Evolutionary conservation across 495 filamentous ascomycete genomes (phyloP).

Genomic region (Viridothelium virens): DNA sequence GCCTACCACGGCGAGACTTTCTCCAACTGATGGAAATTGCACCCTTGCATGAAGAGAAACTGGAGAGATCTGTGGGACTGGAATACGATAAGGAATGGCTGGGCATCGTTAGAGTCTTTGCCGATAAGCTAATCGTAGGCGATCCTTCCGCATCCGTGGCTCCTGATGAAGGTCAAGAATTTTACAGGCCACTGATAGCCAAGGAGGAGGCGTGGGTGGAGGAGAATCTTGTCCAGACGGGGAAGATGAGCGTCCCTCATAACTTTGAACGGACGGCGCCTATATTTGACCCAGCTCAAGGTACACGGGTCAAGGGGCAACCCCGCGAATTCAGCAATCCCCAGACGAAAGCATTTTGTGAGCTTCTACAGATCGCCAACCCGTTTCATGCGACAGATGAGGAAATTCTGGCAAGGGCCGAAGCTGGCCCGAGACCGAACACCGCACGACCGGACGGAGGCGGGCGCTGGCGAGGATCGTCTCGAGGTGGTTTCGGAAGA

Average conservation of each 20-base stretch:
- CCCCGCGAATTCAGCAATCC: slow-evolving; percentile 74
- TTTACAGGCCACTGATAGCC: slow-evolving; percentile 57
- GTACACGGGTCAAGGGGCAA: slow-evolving; percentile 34
- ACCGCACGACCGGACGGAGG: neutral
- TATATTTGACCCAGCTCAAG: slow-evolving; percentile 44
- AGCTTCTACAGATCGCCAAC: slow-evolving; percentile 67
- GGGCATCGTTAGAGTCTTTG: slow-evolving; percentile 78
- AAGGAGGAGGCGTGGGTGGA: slow-evolving; percentile 67
- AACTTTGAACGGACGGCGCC: slow-evolving; percentile 76
- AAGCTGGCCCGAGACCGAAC: slow-evolving; percentile 22
- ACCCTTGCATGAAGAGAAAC: slow-evolving; percentile 30
- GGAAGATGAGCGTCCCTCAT: slow-evolving; percentile 57
- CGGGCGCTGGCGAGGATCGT: slow-evolving; percentile 18
- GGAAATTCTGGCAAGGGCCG: slow-evolving; percentile 51
- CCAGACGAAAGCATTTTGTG: slow-evolving; percentile 72
- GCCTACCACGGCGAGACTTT: slow-evolving; percentile 66
- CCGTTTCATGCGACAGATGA: slow-evolving; percentile 63
- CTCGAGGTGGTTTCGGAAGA: slow-evolving; percentile 12
- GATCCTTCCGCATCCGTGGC: slow-evolving; percentile 43
- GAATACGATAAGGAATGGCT: slow-evolving; percentile 93
- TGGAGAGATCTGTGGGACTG: slow-evolving; percentile 41
- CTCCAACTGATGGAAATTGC: slow-evolving; percentile 63
- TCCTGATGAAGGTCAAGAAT: slow-evolving; percentile 49
- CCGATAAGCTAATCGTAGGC: slow-evolving; percentile 48
- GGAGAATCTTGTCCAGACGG: slow-evolving; percentile 49